Conservation (phyloP, 768 basidiomycete species). For the Pleurotus pulmonarius region DNA sequence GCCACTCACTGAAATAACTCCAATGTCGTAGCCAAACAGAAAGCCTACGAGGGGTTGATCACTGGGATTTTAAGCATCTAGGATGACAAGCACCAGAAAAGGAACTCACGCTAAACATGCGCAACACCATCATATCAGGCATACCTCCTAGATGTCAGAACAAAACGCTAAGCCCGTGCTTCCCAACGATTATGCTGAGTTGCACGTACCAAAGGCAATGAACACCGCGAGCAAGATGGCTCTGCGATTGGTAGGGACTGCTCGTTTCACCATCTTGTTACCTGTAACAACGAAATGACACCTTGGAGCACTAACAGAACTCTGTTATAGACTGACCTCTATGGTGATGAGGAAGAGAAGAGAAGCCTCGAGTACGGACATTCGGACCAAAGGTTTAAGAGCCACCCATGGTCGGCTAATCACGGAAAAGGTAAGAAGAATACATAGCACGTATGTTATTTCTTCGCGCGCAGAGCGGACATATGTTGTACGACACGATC, state of each 20-base stretch:
- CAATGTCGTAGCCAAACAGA: constrained; percentile 74
- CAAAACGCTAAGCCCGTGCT: constrained; percentile 44
- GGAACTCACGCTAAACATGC: too few species aligned
- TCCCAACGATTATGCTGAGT: not conserved
- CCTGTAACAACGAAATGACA: not conserved
- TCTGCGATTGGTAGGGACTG: constrained; percentile 57
- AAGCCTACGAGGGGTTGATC: constrained; percentile 36
- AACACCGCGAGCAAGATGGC: constrained; percentile 66
- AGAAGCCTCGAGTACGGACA: constrained; percentile 10
- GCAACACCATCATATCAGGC: too few species aligned
- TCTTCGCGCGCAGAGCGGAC: constrained; percentile 1
- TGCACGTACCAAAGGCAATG: constrained; percentile 63
- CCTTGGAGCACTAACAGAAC: not conserved
- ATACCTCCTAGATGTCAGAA: constrained; percentile 25
- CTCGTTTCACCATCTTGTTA: constrained; percentile 25
- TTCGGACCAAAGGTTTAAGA: not conserved
- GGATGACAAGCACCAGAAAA: too few species aligned
- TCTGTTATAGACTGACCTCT: not conserved
- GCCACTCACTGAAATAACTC: constrained; percentile 61
- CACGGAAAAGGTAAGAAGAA: not conserved
- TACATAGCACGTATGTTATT: not conserved
- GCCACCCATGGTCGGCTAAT: not conserved
- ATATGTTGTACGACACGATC: not conserved
- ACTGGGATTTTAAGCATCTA: not conserved
- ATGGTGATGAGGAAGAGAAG: constrained; percentile 9